phyloP scores from a whole-genome alignment of 1,284 basidiomycete species.

The Ustilago bromivora region DNA sequence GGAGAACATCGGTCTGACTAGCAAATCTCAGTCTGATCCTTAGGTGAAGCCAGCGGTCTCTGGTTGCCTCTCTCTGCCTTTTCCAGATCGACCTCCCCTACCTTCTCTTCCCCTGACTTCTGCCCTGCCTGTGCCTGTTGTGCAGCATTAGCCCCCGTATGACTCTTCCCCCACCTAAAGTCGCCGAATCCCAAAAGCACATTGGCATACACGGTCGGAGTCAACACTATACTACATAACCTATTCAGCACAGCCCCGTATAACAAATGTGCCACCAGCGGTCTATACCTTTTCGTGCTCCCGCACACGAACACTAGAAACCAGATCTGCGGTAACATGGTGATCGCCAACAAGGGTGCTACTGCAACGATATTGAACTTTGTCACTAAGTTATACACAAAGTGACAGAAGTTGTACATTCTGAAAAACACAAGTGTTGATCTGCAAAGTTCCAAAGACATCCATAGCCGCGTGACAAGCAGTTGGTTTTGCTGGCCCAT shows the following conservation, averaged over 20 bases:
- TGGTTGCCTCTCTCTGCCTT: constrained; percentile 4
- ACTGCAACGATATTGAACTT: constrained; percentile 26
- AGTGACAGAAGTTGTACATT: constrained; percentile 37
- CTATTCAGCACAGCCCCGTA: constrained; percentile 30
- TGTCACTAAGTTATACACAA: constrained; percentile 28
- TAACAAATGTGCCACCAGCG: constrained; percentile 16
- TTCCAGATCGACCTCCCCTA: constrained; percentile 17
- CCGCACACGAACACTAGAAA: constrained; percentile 29
- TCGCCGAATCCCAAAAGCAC: constrained; percentile 36
- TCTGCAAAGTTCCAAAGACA: constrained; percentile 25
- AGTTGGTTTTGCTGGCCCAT: constrained; percentile 26
- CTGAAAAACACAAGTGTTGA: constrained; percentile 35
- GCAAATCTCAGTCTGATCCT: constrained; percentile 28
- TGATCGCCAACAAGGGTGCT: constrained; percentile 28
- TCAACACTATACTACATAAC: constrained; percentile 25
- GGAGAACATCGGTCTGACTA: background rate
- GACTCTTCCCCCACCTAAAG: constrained; percentile 35
- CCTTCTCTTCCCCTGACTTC: background rate
- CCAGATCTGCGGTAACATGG: constrained; percentile 39
- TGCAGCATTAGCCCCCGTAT: constrained; percentile 28
- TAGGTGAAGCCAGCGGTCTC: constrained; percentile 16
- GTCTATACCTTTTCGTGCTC: constrained; percentile 22
- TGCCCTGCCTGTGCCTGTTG: background rate
- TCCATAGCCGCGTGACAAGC: constrained; percentile 31
- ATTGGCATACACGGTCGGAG: constrained; percentile 36